Conservation (phyloP, 805 yeast genomes). For the Myxozyma vanderwaltii region DNA sequence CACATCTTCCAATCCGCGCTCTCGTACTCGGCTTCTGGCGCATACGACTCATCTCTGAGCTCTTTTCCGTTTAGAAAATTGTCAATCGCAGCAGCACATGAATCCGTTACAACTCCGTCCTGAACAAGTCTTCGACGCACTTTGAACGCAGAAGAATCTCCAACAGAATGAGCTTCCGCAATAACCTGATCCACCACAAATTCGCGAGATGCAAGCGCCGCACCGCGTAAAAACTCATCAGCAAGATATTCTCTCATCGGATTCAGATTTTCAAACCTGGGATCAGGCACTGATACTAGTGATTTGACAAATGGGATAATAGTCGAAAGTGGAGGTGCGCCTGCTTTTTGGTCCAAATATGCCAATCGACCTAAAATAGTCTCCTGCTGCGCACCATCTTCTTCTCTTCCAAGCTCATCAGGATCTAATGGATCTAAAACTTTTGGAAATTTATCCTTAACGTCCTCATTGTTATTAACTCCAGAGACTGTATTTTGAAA, state of each 20-base stretch:
- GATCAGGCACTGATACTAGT: not conserved
- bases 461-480: not conserved
- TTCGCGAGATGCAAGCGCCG: slow-evolving; percentile 15
- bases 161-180: not conserved
- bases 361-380: not conserved
- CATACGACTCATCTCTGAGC: not conserved
- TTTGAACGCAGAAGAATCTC: slow-evolving; percentile 1
- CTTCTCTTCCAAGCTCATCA: not conserved
- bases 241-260: slow-evolving; percentile 19
- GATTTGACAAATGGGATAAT: not conserved
- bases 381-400: not conserved
- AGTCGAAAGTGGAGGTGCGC: not conserved
- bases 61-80: not conserved
- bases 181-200: slow-evolving; percentile 4
- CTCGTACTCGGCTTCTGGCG: not conserved
- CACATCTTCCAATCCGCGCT: slow-evolving; percentile 8
- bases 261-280: not conserved
- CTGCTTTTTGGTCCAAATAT: not conserved
- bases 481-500: slow-evolving; percentile 12
- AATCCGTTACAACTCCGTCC: slow-evolving; percentile 17
- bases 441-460: not conserved
- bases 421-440: not conserved
- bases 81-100: slow-evolving; percentile 8
- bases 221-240: slow-evolving; percentile 20
- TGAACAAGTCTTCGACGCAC: slow-evolving; percentile 8